Evolutionary conservation across 345 rosid species (phyloP).

Genomic region (Eucalyptus tenuipes): DNA sequence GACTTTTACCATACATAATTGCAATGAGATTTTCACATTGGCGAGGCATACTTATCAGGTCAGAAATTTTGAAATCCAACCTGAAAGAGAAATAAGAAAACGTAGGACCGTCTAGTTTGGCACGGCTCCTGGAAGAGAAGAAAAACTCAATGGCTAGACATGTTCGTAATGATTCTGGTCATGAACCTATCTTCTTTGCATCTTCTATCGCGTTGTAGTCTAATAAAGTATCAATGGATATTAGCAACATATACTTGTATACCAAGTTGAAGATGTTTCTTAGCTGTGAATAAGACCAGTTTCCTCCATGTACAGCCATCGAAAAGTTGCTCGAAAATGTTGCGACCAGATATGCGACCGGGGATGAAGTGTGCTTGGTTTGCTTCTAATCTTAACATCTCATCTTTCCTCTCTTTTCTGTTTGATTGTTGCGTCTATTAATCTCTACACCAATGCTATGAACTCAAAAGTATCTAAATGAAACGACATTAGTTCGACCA

Average conservation of each 20-base stretch:
- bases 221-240: neutral
- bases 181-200: neutral
- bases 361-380: conserved; percentile 38
- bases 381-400: neutral
- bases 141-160: neutral
- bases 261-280: neutral
- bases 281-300: neutral
- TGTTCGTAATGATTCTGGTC: neutral
- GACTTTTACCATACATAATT: neutral
- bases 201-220: neutral
- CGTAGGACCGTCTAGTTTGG: neutral
- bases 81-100: neutral
- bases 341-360: conserved; percentile 32
- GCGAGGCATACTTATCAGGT: neutral
- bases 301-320: conserved; percentile 19
- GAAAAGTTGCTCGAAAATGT: conserved; percentile 30
- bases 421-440: neutral
- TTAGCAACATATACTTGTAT: neutral
- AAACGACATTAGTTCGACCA: neutral
- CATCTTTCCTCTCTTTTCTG: neutral
- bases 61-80: neutral
- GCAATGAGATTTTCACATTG: neutral
- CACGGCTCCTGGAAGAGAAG: neutral
- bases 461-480: neutral
- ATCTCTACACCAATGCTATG: neutral